Evolutionary conservation across 345 rosid genomes (phyloP).

Genomic region (Microcos paniculata): DNA sequence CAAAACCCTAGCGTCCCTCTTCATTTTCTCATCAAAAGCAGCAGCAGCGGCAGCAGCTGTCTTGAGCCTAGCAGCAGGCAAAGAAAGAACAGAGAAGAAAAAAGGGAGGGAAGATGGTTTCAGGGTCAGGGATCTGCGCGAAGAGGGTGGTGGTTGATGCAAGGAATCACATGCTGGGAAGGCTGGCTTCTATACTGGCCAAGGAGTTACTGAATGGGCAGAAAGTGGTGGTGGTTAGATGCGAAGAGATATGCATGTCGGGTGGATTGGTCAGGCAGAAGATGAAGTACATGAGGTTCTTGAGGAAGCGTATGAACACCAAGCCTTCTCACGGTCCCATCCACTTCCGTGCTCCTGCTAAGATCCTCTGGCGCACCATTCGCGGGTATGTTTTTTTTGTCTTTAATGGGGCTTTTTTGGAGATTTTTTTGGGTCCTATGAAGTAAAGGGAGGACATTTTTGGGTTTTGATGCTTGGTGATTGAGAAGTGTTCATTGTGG

Average conservation of each 20-base stretch:
- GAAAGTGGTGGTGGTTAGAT: conserved; percentile 75
- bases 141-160: conserved; percentile 81
- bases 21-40: no score
- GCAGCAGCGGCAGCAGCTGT: neutral
- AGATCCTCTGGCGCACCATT: conserved; percentile 87
- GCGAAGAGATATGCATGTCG: conserved; percentile 84
- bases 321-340: conserved; percentile 94
- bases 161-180: conserved; percentile 82
- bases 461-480: neutral
- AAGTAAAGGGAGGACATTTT: neutral
- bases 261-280: conserved; percentile 88
- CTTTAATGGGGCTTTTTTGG: neutral
- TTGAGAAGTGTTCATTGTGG: neutral
- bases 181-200: conserved; percentile 64
- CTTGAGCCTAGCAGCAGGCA: neutral
- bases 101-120: conserved; percentile 49
- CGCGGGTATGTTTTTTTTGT: conserved; percentile 50
- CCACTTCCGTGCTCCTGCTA: conserved; percentile 91
- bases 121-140: conserved; percentile 78
- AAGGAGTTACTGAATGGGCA: conserved; percentile 89
- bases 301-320: conserved; percentile 95
- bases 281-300: conserved; percentile 84
- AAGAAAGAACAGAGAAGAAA: neutral
- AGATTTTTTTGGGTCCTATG: neutral
- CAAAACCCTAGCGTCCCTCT: neutral